phyloP scores from a whole-genome alignment of 2,329 filamentous ascomycete species.

The Phaeoacremonium minimum region DNA sequence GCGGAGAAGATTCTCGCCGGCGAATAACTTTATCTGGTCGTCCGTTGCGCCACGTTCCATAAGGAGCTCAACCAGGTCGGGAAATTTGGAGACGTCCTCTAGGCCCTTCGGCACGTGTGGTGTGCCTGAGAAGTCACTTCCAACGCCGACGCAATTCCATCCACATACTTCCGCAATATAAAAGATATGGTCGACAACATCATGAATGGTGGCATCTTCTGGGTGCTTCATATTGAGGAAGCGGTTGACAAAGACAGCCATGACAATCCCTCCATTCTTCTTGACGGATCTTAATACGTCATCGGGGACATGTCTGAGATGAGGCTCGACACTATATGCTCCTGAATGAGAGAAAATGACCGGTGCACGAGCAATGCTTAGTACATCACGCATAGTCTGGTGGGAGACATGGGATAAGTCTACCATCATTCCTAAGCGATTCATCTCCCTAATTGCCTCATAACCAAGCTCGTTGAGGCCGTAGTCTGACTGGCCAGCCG shows the following conservation, averaged over 20 bases:
- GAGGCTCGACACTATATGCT: conserved; percentile 16
- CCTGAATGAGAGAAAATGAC: conserved; percentile 13
- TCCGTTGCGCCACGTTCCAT: not conserved
- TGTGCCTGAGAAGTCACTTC: conserved; percentile 20
- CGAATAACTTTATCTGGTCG: conserved; percentile 3
- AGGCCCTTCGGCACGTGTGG: conserved; percentile 2
- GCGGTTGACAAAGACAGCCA: conserved; percentile 58
- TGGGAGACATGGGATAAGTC: conserved; percentile 13
- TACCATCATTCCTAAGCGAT: conserved; percentile 19
- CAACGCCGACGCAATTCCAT: conserved; percentile 21
- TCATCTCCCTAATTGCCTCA: conserved; percentile 20
- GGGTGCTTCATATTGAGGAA: conserved; percentile 11
- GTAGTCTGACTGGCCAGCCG: too few species aligned
- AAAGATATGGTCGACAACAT: conserved; percentile 16
- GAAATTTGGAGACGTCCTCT: conserved; percentile 17
- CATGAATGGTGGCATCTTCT: not conserved
- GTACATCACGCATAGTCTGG: conserved; percentile 9
- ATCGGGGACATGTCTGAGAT: conserved; percentile 66
- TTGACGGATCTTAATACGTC: conserved; percentile 60
- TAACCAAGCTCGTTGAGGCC: conserved; percentile 13
- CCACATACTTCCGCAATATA: conserved; percentile 9
- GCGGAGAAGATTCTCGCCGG: conserved; percentile 11
- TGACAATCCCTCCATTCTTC: conserved; percentile 55
- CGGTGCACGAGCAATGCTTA: conserved; percentile 10
- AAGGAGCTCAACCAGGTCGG: conserved; percentile 16